A percentile compares a stretch with the other conserved stretches of the same genome.
These are phyloP conservation scores for Solanum etuberosum DNA, from an alignment of 257 asterid species.

Conservation along the genomic window DNA sequence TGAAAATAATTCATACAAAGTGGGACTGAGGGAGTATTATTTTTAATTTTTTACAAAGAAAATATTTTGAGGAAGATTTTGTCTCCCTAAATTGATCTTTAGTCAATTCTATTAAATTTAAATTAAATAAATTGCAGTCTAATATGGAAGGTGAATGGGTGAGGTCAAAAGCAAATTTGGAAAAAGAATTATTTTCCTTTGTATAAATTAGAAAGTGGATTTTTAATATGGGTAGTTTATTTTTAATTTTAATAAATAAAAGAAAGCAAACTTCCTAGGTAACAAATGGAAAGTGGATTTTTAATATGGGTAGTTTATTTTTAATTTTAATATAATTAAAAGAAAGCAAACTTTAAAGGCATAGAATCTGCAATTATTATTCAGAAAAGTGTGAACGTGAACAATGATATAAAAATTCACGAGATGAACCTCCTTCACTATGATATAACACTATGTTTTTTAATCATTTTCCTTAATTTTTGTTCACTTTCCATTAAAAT, in stretches of 20 bases:
- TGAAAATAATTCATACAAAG: not conserved
- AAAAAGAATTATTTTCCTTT: not conserved
- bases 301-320: not conserved
- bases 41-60: not conserved
- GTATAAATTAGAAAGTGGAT: not conserved
- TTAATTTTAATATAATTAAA: not conserved
- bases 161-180: not conserved
- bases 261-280: not conserved
- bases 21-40: not conserved
- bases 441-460: not conserved
- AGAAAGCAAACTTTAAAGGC: not conserved
- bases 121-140: not conserved
- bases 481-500: not conserved
- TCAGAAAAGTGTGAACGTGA: not conserved
- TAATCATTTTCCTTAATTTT: not conserved
- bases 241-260: not conserved
- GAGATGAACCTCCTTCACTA: not conserved
- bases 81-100: not conserved
- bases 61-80: not conserved
- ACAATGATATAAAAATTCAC: not conserved
- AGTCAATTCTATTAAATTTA: not conserved
- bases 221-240: not conserved
- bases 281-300: not conserved
- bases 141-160: not conserved
- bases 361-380: not conserved